Evolutionary conservation across 352 stramenopile genomes (phyloP), one percentile per base, ranked within the genome.

Genomic region (Hyaloperonospora brassicae): DNA sequence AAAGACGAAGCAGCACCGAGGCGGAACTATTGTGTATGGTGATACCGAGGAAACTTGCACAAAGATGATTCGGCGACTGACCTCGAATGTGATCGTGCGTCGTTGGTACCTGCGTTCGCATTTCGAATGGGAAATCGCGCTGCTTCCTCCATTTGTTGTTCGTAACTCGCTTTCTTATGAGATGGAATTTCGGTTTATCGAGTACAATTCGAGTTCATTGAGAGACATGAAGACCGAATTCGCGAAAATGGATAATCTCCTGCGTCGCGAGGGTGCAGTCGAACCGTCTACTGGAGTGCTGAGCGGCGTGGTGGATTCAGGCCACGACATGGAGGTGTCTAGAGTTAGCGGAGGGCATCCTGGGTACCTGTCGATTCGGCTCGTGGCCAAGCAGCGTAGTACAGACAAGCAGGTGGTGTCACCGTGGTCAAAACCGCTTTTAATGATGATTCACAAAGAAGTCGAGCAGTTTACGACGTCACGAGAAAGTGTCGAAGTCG

Each of bases 91-190:
- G 50, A 65, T 89, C 14, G 55, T 94, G 25, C 79, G 79, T 43
- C 81, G 79, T 24, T 92, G 79, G 81, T 66, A 86, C 52, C 47
- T 89, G 14, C 77, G 70, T n/a, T 78, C 76, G 4, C 70, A 88
- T 52, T 82, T 92, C 34, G 79, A 92, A 50, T 94, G 76, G 76
- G 84, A 94, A 58, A 55, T 92, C 4, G 79, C 77, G 5, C 53
- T 94, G 11, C 34, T 91, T 10, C 77, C 84, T 50, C 67, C 78
- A n/a, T 89, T 94, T 50, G 78, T 92, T 11, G 70, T 94, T 17
- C 84, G 81, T n/a, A 94, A 94, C 56, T 87, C 84, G 36, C 57
- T 94, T 27, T 81, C 84, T 25, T 94, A 94, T 59, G 72, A 79
- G 45, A 66, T 94, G 44, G 81, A 94, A 45, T 94, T 89, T 57